Evolutionary conservation across 2,329 filamentous ascomycete species (phyloP), one percentile per base, ranked within the genome.

Genomic region (Colletotrichum sp.): DNA sequence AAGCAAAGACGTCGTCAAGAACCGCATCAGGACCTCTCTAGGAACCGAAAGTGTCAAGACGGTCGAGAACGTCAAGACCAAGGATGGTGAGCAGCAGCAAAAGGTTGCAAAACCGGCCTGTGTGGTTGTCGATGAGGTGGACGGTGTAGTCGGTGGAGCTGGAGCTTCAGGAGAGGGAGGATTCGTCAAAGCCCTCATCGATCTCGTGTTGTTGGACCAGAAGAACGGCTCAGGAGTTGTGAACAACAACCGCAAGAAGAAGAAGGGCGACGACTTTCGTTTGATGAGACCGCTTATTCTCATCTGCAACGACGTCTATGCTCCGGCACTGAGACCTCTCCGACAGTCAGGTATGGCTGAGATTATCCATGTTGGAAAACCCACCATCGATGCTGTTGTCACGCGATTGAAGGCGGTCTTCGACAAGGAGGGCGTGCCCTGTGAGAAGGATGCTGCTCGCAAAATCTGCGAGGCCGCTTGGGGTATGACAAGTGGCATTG

Each of bases 291-390:
- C 97, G 0, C 88, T 99, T 34, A 95, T 99, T 67, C 89, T 99
- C 64, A 97, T 99, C 80, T 99, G 97, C 87, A 99, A 99, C 81
- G 98, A 99, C 83, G 92, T 99, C 1, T 99, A 99, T 81, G 96
- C 98, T 79, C 93, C 96, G 6, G 95, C 96, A 24, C 89, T 99
- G 55, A 92, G 96, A 32, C 96, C 95, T 0, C 88, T 99, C 9
- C 92, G 97, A n/a, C 94, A 96, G 78, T 96, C 95, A 0, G 92
- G 89, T 8, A 86, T 97, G 66, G 97, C 96, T 0, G 97, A 99
- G 83, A 93, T 99, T 52, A 93, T 99, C 26, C 96, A 98, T 81
- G 94, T 98, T 39, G 95, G 96, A 64, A 97, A 97, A 80, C 96
- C 97, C 3, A 93, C 95, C 0, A 86, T 99, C 12, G 96, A 98